Evolutionary conservation across 805 yeast genomes (phyloP).

Genomic region (Wickerhamomyces queroliae): DNA sequence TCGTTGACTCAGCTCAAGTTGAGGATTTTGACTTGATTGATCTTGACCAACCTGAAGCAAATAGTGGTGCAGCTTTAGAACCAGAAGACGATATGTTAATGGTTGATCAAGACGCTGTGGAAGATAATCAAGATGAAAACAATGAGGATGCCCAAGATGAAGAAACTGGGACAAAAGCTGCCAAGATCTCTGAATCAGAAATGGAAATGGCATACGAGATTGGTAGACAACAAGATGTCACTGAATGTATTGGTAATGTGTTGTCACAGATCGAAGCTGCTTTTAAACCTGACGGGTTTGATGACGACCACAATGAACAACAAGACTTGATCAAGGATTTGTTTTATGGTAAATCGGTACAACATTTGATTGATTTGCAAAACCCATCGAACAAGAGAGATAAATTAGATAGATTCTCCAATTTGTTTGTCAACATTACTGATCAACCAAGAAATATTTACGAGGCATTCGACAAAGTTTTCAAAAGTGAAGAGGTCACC

Average conservation of each 20-base stretch:
- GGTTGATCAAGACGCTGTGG: not conserved
- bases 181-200: slow-evolving; percentile 45
- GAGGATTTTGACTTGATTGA: slow-evolving; percentile 3
- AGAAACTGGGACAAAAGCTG: slow-evolving; percentile 15
- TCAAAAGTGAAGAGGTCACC: slow-evolving; percentile 61
- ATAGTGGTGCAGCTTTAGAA: not conserved
- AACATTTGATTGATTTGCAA: slow-evolving; percentile 53
- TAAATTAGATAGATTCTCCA: slow-evolving; percentile 70
- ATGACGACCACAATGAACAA: slow-evolving; percentile 71
- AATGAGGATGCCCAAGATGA: slow-evolving; percentile 2
- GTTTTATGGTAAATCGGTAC: slow-evolving; percentile 84
- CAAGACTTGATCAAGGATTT: slow-evolving; percentile 71
- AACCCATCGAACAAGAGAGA: slow-evolving; percentile 33
- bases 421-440: slow-evolving; percentile 78
- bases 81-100: slow-evolving; percentile 1
- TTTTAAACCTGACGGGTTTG: slow-evolving; percentile 57
- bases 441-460: slow-evolving; percentile 86
- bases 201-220: slow-evolving; percentile 69
- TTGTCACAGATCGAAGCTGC: slow-evolving; percentile 89
- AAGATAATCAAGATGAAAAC: slow-evolving; percentile 1
- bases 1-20: slow-evolving; percentile 20
- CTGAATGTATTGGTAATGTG: slow-evolving; percentile 95
- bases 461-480: slow-evolving; percentile 83
- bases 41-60: not conserved
- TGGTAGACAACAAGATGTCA: slow-evolving; percentile 95